phyloP scores from a whole-genome alignment of 2,329 filamentous ascomycete species.

The Mycogone perniciosa region DNA sequence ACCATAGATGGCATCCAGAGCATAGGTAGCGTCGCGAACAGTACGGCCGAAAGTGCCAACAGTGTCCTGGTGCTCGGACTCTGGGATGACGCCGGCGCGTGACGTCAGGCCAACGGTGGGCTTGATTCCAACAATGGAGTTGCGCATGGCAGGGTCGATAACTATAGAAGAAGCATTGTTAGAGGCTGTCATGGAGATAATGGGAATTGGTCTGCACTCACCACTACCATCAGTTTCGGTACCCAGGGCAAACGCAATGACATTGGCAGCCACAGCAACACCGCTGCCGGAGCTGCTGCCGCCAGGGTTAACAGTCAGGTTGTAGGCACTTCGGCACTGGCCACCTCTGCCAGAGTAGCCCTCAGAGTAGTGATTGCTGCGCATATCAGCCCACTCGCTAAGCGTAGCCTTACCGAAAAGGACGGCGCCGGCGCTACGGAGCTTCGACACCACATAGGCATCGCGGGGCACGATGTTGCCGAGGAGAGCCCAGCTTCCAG shows the following conservation, averaged over 20 bases:
- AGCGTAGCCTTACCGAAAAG: slow-evolving; percentile 60
- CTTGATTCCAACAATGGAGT: slow-evolving; percentile 63
- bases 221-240: slow-evolving; percentile 49
- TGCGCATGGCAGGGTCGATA: slow-evolving; percentile 44
- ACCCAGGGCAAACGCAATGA: slow-evolving; percentile 52
- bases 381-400: slow-evolving; percentile 56
- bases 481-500: slow-evolving; percentile 57
- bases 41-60: slow-evolving; percentile 60
- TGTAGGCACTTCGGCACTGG: slow-evolving; percentile 55
- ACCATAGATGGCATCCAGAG: slow-evolving; percentile 58
- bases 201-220: no score
- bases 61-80: slow-evolving; percentile 58
- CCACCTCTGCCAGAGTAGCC: slow-evolving; percentile 61
- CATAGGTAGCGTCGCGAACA: slow-evolving; percentile 57
- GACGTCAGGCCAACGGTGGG: slow-evolving; percentile 62
- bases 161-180: no score
- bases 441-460: slow-evolving; percentile 47
- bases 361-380: slow-evolving; percentile 46
- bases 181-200: no score
- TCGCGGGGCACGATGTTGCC: slow-evolving; percentile 43
- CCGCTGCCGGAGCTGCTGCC: slow-evolving; percentile 57
- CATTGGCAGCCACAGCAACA: slow-evolving; percentile 51
- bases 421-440: slow-evolving; percentile 53
- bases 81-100: slow-evolving; percentile 57
- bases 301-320: slow-evolving; percentile 52